Evolutionary conservation across 1,284 basidiomycete genomes (phyloP), one percentile per base, ranked within the genome.

Genomic region (Bondarzewia mesenterica): DNA sequence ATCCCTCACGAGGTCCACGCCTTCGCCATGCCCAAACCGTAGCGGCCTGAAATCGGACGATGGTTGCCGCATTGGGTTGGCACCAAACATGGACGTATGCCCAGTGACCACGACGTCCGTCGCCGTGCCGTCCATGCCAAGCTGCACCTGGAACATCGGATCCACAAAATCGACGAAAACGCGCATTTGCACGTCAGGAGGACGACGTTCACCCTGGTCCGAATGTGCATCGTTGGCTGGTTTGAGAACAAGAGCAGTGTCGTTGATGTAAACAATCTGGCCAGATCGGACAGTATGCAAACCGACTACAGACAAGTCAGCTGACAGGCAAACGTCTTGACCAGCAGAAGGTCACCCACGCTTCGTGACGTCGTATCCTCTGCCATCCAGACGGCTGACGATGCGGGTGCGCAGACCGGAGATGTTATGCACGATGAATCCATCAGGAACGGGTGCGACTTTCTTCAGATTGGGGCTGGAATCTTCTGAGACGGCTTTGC

Each of bases 331-430:
- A 35, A 36, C 8, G 2, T 50, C 21, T 23, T 26, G 29, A 4
- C 36, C n/a, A 44, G 36, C 38, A 8, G 21, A 43, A 20, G 16
- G 43, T 15, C 39, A 58, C 87, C 58, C 57, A 92, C 90, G 71
- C 69, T 80, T 88, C 16, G 85, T 75, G 38, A 94, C 76, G 57
- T 93, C 89, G 58, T 91, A 94, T 4, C 91, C 91, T 56, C 73
- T 79, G n/a, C 85, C 85, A 58, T 93, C 91, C 43, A 92, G 63
- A 21, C 88, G 74, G 58, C 78, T 84, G 20, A 89, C 81, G 18
- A 93, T 82, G 50, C 81, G 80, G 1, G 83, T 75, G 23, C 85
- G 76, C 42, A 94, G 74, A 2, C 91, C 91, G 2, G 81, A 76
- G 7, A 91, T 72, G 60, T 92, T 85, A 42, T 82, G 73, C 23